These are phyloP conservation scores for Serpula lacrymans DNA, from an alignment of 768 basidiomycete genomes.

Conservation along the genomic window DNA sequence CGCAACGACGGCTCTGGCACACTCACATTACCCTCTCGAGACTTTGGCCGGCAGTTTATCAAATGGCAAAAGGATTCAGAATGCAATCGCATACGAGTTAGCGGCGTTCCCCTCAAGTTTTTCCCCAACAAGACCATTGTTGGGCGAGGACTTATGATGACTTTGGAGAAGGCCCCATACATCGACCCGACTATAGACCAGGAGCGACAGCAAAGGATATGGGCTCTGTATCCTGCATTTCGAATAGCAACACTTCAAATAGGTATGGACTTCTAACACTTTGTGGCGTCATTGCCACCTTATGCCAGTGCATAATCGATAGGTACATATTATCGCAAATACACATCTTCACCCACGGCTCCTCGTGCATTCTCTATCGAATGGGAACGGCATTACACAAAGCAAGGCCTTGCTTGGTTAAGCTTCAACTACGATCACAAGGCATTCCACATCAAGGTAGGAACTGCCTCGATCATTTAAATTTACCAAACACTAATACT, in stretches of 20 bases:
- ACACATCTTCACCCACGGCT: slow-evolving; percentile 19
- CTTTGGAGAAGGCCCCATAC: slow-evolving; percentile 53
- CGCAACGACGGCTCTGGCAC: slow-evolving; percentile 53
- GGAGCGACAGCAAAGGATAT: slow-evolving; percentile 42
- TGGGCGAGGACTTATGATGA: slow-evolving; percentile 19
- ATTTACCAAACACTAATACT: not conserved
- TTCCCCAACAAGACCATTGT: slow-evolving; percentile 7
- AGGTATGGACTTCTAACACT: slow-evolving; percentile 39
- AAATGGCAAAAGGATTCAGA: slow-evolving; percentile 33
- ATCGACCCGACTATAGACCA: slow-evolving; percentile 52
- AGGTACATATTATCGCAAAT: slow-evolving; percentile 28
- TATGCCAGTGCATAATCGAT: not conserved
- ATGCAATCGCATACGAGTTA: slow-evolving; percentile 38
- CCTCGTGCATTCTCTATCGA: slow-evolving; percentile 66
- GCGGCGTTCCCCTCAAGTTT: slow-evolving; percentile 37
- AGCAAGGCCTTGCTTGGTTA: slow-evolving; percentile 48
- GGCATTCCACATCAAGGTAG: slow-evolving; percentile 57
- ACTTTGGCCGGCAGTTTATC: slow-evolving; percentile 45
- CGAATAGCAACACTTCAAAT: slow-evolving; percentile 66
- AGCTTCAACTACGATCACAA: slow-evolving; percentile 69
- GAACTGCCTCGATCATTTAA: slow-evolving; percentile 9
- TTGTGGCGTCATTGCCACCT: no score
- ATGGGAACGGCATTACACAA: slow-evolving; percentile 53
- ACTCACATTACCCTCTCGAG: slow-evolving; percentile 24
- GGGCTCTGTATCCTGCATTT: slow-evolving; percentile 43